Percentiles rank a stretch among this genome's conserved stretches.
Conservation (phyloP, 371 early-diverging fungal species). For the Mucor lusitanicus region DNA sequence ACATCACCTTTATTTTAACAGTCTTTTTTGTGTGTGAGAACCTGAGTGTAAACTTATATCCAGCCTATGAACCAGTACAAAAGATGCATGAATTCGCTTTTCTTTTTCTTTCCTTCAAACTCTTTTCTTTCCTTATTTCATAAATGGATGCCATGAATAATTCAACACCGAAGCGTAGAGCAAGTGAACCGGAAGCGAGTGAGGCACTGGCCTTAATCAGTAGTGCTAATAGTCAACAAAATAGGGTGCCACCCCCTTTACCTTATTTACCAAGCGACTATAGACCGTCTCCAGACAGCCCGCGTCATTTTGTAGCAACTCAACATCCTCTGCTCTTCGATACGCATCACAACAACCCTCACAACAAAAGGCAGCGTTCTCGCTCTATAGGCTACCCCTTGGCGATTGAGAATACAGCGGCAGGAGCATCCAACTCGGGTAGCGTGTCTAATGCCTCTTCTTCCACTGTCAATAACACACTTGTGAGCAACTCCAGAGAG, state of each 20-base stretch:
- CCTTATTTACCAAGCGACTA: conserved; percentile 49
- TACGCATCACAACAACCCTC: background rate
- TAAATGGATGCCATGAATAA: background rate
- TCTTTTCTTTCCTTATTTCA: no score
- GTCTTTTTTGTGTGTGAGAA: background rate
- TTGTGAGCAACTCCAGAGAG: background rate
- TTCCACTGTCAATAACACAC: conserved; percentile 3
- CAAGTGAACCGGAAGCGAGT: conserved; percentile 39
- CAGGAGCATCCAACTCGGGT: background rate
- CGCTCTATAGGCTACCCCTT: conserved; percentile 28
- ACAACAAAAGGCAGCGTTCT: conserved; percentile 27
- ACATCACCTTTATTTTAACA: no score
- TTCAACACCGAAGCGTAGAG: conserved; percentile 19
- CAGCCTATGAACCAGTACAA: background rate
- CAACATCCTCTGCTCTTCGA: background rate
- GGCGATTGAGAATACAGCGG: conserved; percentile 9
- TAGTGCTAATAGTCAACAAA: background rate
- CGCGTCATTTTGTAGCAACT: conserved; percentile 32
- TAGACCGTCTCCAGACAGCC: conserved; percentile 37
- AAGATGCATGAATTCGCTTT: background rate
- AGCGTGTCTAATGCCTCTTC: background rate
- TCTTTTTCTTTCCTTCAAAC: background rate
- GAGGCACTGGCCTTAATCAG: conserved; percentile 34
- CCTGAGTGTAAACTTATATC: background rate
- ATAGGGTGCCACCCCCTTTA: conserved; percentile 49